These are phyloP conservation scores for Oryza meridionalis DNA, from an alignment of 176 grass and related monocot species.

Conservation along the genomic window DNA sequence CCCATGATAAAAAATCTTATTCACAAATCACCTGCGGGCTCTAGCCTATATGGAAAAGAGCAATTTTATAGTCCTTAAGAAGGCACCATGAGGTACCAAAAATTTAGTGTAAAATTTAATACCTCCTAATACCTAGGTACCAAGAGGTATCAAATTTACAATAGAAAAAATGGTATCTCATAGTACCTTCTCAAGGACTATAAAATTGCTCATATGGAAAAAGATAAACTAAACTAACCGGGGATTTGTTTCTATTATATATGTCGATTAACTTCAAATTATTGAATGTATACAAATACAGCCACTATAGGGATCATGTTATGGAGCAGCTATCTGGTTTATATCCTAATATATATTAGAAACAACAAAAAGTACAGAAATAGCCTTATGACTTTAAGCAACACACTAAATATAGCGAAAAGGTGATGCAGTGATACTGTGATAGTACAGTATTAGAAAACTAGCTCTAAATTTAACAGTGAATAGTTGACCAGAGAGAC, in stretches of 20 bases:
- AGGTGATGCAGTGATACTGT: neutral
- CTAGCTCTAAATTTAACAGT: conserved; percentile 16
- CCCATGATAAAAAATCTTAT: neutral
- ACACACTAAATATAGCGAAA: neutral
- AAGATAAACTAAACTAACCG: neutral
- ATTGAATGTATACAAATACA: neutral
- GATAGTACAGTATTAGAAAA: conserved; percentile 2
- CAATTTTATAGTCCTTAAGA: too few relatives aligned
- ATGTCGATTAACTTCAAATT: neutral
- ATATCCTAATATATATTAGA: conserved; percentile 5
- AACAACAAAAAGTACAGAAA: neutral
- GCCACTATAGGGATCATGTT: neutral
- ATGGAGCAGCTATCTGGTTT: conserved; percentile 7
- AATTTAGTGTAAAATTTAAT: too few relatives aligned
- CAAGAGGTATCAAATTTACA: too few relatives aligned
- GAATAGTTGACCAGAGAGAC: conserved; percentile 28
- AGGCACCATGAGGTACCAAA: too few relatives aligned
- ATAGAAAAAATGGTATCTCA: too few relatives aligned
- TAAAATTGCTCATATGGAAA: too few relatives aligned
- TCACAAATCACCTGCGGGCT: conserved; percentile 16
- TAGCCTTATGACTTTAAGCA: neutral
- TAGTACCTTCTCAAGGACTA: too few relatives aligned
- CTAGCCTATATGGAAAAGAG: neutral
- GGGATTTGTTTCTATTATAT: conserved; percentile 4
- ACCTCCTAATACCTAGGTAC: too few relatives aligned